These are phyloP conservation scores for Plasmodium blacklocki DNA, from an alignment of 169 alveolate genomes.

Conservation along the genomic window DNA sequence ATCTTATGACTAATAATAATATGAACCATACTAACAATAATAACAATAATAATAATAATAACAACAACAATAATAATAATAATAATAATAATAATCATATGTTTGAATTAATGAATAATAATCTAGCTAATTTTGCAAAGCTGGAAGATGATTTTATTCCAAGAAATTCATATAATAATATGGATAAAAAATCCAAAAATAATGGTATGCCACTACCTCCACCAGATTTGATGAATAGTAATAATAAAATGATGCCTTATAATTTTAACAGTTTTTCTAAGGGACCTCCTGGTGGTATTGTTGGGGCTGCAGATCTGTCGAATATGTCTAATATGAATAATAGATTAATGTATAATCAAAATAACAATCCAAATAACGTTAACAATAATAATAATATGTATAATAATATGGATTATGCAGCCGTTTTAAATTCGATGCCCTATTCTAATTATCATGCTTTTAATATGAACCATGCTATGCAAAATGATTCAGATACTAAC, in stretches of 20 bases:
- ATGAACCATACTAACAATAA: neutral
- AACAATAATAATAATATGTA: conserved; percentile 11
- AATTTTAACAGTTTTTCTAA: neutral
- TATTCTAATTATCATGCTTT: conserved; percentile 14
- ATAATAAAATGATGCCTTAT: conserved; percentile 5
- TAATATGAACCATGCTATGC: conserved; percentile 30
- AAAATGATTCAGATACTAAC: conserved; percentile 26
- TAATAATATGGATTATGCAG: conserved; percentile 16
- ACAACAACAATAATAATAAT: neutral
- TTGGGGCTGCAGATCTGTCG: neutral
- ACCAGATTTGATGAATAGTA: neutral
- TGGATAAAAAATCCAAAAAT: neutral
- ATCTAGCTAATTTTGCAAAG: conserved; percentile 3
- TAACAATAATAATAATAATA: neutral
- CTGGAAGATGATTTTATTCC: neutral
- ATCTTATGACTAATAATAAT: neutral
- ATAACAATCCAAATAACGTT: neutral
- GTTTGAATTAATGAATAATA: neutral
- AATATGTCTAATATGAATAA: neutral
- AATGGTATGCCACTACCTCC: neutral
- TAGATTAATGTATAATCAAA: neutral
- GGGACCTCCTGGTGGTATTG: too few species aligned
- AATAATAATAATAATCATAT: conserved; percentile 2
- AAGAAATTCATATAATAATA: neutral
- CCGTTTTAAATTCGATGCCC: conserved; percentile 3